Evolutionary conservation across 2,329 filamentous ascomycete genomes (phyloP), one percentile per base, ranked within the genome.

Genomic region (Chaetomium strumarium): DNA sequence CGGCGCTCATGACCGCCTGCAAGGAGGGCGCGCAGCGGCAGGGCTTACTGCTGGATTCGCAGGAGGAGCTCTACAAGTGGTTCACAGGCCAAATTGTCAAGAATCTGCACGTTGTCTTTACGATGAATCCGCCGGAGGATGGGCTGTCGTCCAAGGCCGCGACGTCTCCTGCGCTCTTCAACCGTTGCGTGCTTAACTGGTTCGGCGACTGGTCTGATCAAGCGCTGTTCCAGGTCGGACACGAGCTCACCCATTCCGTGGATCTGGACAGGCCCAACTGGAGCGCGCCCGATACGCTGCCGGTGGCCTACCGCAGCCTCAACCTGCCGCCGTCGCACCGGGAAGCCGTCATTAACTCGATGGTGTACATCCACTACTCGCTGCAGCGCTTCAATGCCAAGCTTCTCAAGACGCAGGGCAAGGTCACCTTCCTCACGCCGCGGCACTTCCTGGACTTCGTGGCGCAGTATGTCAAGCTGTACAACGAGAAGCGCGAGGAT

Each of bases 31-130:
- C 93, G 17, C 93, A 99, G 69, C 86, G 91, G 57, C 93, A 99
- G 74, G 93, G 93, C 44, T 78, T 97, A 53, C 83, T 97, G 54
- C 81, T 99, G 1, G 93, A 99, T 72, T 97, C 93, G 1, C 91
- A 96, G 62, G 95, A 99, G 73, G 93, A 99, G 70, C 77, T 99
- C n/a, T 99, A 99, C 79, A 97, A 97, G 74, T 99, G 93, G 93
- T 99, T 99, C 74, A 99, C 95, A 0, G 89, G 95, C 64, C 93
- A 99, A 69, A 97, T 99, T 64, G 88, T 99, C 68, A 96, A 96
- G 76, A 99, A 99, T 66, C 75, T 99, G 38, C 93, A 99, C 65
- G 93, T 99, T 44, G 93, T 99, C 19, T 99, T 99, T 70, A 99
- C 93, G 3, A 99, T 99, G 93, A 99, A 99, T 70, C 93, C 93